Evolutionary conservation across 352 stramenopile genomes (phyloP), one percentile per base, ranked within the genome.

Genomic region (Phytophthora pluvialis): DNA sequence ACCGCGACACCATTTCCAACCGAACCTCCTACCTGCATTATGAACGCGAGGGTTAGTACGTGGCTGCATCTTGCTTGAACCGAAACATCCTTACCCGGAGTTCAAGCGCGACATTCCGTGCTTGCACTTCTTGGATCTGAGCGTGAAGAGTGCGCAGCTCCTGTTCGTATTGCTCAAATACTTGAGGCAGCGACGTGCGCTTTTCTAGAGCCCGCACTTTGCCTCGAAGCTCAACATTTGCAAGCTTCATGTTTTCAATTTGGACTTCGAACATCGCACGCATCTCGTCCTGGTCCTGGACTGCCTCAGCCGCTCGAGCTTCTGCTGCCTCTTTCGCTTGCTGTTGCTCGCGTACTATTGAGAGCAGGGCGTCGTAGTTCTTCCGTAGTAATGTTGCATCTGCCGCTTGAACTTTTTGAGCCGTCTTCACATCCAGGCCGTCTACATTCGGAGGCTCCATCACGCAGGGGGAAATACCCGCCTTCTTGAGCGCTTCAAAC

Each of bases 301-400:
- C 16, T 1, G 74, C 66, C 18, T 93, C 84, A 2, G 48, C 26
- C 2, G 78, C 78, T 32, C 56, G 70, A 11, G 61, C 40, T 50
- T 93, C 80, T 4, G 84, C 82, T 1, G 47, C 67, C 31, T 91
- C 80, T 33, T 84, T 82, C 3, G 80, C 70, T 57, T 80, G 68
- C 55, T 91, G 82, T 60, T 93, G 82, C 53, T 93, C 84, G 8
- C 83, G 81, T 5, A 94, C 79, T 44, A 94, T 80, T 15, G 67
- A 77, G n/a, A 94, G 81, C 15, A 94, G 46, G 11, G 82, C 76
- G 35, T 94, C 82, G 40, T 94, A 94, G 66, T 94, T 93, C 25
- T 85, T 88, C 3, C 86, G 82, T 0, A 94, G 58, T 35, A 94
- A 60, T 10, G 73, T 70, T 2, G 84, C 81, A 64, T 93, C 85